Conservation (phyloP, 2,329 filamentous ascomycete genomes). For the Xylariaceae sp. region DNA sequence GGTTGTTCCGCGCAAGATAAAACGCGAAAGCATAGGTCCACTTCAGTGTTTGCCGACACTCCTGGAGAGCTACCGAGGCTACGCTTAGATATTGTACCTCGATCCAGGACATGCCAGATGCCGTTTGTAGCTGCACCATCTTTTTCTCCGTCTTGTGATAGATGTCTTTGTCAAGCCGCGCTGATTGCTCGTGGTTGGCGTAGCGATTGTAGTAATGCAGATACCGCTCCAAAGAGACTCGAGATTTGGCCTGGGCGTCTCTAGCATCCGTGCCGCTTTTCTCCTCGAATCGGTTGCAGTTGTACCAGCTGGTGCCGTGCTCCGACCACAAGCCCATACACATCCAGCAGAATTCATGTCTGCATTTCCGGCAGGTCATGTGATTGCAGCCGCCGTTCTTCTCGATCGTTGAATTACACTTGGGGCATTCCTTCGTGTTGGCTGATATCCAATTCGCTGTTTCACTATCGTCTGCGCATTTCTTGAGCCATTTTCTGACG, state of each 20-base stretch:
- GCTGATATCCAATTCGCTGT: constrained; percentile 99
- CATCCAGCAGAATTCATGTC: constrained; percentile 82
- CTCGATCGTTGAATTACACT: constrained; percentile 94
- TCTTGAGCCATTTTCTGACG: constrained; percentile 95
- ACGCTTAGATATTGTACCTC: constrained; percentile 96
- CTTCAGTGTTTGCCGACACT: constrained; percentile 96
- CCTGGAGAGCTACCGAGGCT: constrained; percentile 89
- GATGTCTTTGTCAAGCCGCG: constrained; percentile 93
- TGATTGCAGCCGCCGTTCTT: constrained; percentile 67
- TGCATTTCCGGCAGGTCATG: constrained; percentile 39
- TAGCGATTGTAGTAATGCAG: constrained; percentile 99
- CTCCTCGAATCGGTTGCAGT: constrained; percentile 96
- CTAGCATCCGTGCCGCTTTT: constrained; percentile 89
- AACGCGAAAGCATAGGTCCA: constrained; percentile 99
- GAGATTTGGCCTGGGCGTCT: constrained; percentile 86
- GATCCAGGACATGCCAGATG: constrained; percentile 97
- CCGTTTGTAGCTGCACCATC: constrained; percentile 93
- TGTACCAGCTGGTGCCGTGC: constrained; percentile 99
- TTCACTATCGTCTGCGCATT: constrained; percentile 96
- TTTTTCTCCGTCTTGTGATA: constrained; percentile 97
- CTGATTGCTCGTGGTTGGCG: constrained; percentile 97
- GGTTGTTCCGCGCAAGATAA: constrained; percentile 92
- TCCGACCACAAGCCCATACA: constrained; percentile 99
- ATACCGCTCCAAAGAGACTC: constrained; percentile 91
- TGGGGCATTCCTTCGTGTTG: constrained; percentile 97